These are phyloP conservation scores for Mrakia blollopis DNA, from an alignment of 768 basidiomycete species.

Conservation along the genomic window DNA sequence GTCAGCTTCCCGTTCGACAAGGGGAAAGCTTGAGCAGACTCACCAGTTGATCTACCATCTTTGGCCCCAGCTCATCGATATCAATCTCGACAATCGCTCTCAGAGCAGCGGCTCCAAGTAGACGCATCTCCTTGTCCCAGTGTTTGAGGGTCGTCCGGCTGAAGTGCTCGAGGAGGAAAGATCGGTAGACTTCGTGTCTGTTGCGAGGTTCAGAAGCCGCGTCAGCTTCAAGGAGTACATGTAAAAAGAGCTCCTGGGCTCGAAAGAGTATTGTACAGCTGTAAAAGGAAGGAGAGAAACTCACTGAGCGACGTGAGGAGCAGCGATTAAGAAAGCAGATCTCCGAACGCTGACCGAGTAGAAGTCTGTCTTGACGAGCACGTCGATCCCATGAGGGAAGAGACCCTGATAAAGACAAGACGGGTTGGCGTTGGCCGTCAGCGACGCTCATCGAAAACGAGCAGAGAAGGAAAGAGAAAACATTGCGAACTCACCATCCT, in stretches of 20 bases:
- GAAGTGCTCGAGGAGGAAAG: conserved; percentile 65
- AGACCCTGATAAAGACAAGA: conserved; percentile 55
- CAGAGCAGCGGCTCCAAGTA: conserved; percentile 70
- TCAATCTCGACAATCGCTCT: conserved; percentile 62
- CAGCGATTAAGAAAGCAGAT: conserved; percentile 77
- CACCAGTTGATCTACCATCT: conserved; percentile 55
- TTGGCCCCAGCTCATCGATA: conserved; percentile 53
- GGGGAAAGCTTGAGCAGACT: conserved; percentile 36
- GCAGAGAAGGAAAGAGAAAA: conserved; percentile 19
- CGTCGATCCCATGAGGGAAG: conserved; percentile 91
- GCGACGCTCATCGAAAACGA: neutral
- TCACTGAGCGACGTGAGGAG: conserved; percentile 79
- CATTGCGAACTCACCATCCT: conserved; percentile 61
- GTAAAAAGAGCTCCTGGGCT: no score
- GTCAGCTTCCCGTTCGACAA: neutral
- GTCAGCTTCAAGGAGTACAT: conserved; percentile 22
- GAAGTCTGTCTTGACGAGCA: conserved; percentile 87
- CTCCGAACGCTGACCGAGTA: conserved; percentile 82
- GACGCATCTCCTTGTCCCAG: conserved; percentile 80
- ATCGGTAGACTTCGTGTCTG: conserved; percentile 74
- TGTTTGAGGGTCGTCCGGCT: conserved; percentile 70
- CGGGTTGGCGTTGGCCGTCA: neutral
- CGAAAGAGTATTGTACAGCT: no score
- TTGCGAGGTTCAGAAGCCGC: neutral
- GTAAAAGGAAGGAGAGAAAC: conserved; percentile 43